Evolutionary conservation across 2,329 filamentous ascomycete genomes (phyloP), one percentile per base, ranked within the genome.

Genomic region (Ophiosphaerella narmari): DNA sequence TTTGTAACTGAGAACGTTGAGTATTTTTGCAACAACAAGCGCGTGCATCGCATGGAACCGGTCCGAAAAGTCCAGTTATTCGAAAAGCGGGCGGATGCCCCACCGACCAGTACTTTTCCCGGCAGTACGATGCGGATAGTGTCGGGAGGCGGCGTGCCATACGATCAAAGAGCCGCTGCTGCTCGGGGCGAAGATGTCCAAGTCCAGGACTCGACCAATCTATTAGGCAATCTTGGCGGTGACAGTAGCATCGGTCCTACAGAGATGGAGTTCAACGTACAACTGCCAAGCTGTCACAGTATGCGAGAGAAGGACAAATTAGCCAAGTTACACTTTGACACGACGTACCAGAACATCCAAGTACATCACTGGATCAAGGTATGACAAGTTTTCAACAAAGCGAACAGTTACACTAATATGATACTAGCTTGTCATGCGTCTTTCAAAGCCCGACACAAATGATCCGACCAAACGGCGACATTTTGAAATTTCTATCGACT

Each of bases 291-390:
- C 32, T 97, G 92, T 68, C 85, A 90, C 61, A 87, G 87, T 67
- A 92, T 95, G 87, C 82, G 77, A 60, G 85, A 88, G 18, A 88
- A 87, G 39, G 87, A 92, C 65, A 80, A 81, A 55, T 67, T 73
- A 23, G 80, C 84, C 50, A 82, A 85, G 52, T 76, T 97, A 51
- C 88, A 96, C 70, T 93, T 93, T 45, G 91, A 96, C 68, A 96
- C 91, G 46, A 96, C 91, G 49, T 96, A 93, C 80, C 89, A 91
- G 67, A 95, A 95, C 56, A 93, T 96, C 44, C 90, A 94, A 65
- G 91, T 97, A 46, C 91, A 90, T 70, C 92, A 97, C 71, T 96
- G 91, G 91, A 96, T 97, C 73, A 96, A 96, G 84, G 90, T 91
- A 77, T 56, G 81, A 66, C 41, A 52, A 39, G 11, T 11, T 31